Conservation (phyloP, 164 flowering plant species). For the Platanus orientalis region DNA sequence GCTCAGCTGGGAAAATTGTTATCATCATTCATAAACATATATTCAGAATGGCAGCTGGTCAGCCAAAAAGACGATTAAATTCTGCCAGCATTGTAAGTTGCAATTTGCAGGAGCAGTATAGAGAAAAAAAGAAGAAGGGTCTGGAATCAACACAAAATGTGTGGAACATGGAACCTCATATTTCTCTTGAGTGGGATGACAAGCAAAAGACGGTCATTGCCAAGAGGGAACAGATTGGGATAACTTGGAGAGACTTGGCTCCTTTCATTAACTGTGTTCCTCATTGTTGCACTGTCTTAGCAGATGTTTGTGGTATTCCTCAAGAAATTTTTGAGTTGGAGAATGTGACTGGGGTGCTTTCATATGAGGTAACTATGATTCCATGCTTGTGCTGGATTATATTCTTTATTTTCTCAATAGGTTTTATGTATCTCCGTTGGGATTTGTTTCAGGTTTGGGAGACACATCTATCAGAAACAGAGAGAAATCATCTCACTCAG, state of each 20-base stretch:
- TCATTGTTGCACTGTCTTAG: slow-evolving; percentile 32
- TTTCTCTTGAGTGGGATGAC: slow-evolving; percentile 71
- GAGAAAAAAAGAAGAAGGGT: slow-evolving; percentile 46
- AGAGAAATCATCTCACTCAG: slow-evolving; percentile 53
- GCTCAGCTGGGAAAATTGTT: background rate
- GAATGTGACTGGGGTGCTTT: slow-evolving; percentile 52
- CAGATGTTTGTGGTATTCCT: slow-evolving; percentile 65
- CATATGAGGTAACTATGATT: slow-evolving; percentile 53
- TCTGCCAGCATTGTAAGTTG: slow-evolving; percentile 36
- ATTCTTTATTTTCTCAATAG: background rate
- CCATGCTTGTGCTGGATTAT: background rate
- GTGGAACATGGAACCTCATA: slow-evolving; percentile 39
- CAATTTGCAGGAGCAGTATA: slow-evolving; percentile 39
- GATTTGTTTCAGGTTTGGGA: slow-evolving; percentile 62
- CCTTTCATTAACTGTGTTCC: slow-evolving; percentile 44
- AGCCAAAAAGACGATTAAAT: slow-evolving; percentile 54
- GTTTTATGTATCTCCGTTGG: background rate
- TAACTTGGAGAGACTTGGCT: slow-evolving; percentile 51
- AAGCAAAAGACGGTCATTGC: slow-evolving; percentile 51
- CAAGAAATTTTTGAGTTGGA: slow-evolving; percentile 56
- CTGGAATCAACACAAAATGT: slow-evolving; percentile 25
- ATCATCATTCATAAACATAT: slow-evolving; percentile 5
- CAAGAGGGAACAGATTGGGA: slow-evolving; percentile 69
- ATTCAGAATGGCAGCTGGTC: slow-evolving; percentile 67
- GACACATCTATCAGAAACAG: slow-evolving; percentile 52